Conservation (phyloP, 345 rosid species). For the Cardiospermum halicacabum region DNA sequence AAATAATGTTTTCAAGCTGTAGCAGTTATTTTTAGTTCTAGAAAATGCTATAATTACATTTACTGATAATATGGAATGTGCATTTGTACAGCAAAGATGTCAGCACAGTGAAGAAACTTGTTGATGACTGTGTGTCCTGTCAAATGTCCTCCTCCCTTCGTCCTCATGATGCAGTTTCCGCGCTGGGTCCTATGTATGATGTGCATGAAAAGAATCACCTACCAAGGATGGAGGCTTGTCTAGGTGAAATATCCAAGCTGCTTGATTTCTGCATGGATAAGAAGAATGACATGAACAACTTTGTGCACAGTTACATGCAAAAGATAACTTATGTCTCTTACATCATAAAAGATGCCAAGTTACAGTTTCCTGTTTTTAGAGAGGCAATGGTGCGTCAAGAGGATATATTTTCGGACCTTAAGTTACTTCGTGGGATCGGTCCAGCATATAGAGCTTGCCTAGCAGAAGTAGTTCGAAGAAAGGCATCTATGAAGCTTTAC, state of each 20-base stretch:
- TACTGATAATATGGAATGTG: constrained; percentile 20
- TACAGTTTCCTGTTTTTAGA: constrained; percentile 88
- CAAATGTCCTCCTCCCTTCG: constrained; percentile 87
- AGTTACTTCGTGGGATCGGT: constrained; percentile 69
- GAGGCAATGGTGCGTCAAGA: constrained; percentile 93
- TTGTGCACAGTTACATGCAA: constrained; percentile 81
- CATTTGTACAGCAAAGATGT: constrained; percentile 86
- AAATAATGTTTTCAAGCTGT: constrained; percentile 4
- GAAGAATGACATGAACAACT: constrained; percentile 88
- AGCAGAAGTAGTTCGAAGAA: constrained; percentile 91
- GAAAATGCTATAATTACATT: constrained; percentile 9
- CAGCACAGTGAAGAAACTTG: constrained; percentile 85
- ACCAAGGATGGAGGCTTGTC: constrained; percentile 75
- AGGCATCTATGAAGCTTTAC: constrained; percentile 89
- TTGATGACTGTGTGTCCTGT: constrained; percentile 81
- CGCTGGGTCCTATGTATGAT: constrained; percentile 98
- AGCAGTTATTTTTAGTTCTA: background rate
- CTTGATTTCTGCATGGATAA: constrained; percentile 66
- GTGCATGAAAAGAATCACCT: constrained; percentile 91
- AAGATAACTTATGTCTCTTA: constrained; percentile 63
- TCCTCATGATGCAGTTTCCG: constrained; percentile 98
- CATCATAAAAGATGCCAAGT: constrained; percentile 78
- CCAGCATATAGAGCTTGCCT: constrained; percentile 97
- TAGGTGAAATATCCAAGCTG: constrained; percentile 49
- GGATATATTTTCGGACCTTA: constrained; percentile 61